phyloP scores from a whole-genome alignment of 208 protist genomes.

The Trypanosoma lewisi region DNA sequence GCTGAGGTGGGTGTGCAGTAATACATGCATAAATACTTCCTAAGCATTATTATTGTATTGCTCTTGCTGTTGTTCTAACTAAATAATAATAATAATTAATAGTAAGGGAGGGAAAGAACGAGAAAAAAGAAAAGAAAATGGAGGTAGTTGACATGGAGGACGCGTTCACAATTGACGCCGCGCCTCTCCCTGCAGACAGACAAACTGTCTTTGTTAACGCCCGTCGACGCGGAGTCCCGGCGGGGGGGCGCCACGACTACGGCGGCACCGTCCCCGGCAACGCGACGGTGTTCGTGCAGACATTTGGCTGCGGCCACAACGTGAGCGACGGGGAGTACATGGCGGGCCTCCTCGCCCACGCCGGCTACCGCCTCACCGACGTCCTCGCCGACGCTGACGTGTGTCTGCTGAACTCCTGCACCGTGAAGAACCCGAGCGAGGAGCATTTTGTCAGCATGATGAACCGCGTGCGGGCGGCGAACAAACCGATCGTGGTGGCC shows the following conservation, averaged over 20 bases:
- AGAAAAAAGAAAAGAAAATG: neutral
- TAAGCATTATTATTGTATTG: no score
- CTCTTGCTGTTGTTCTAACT: no score
- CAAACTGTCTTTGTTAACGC: conserved; percentile 8
- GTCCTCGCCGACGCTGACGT: conserved; percentile 38
- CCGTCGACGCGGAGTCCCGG: conserved; percentile 11
- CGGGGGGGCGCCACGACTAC: conserved; percentile 16
- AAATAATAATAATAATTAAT: neutral
- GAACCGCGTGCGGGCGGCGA: conserved; percentile 29
- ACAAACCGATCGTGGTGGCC: conserved; percentile 49
- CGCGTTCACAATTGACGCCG: neutral
- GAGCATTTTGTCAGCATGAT: conserved; percentile 51
- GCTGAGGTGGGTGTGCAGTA: no score
- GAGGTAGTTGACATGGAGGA: conserved; percentile 21
- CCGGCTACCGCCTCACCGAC: conserved; percentile 51
- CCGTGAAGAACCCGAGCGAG: conserved; percentile 81
- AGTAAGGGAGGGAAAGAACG: neutral
- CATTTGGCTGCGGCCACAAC: conserved; percentile 85
- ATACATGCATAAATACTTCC: no score
- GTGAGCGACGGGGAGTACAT: conserved; percentile 85
- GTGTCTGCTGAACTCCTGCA: conserved; percentile 82
- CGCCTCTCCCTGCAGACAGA: neutral
- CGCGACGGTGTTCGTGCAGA: conserved; percentile 73
- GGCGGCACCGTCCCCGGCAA: conserved; percentile 36
- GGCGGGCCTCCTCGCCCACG: conserved; percentile 62